A percentile compares a stretch with the other conserved stretches of the same genome.
Evolutionary conservation across 2,329 filamentous ascomycete species (phyloP).

Genomic region (Fusarium phyllophilum): DNA sequence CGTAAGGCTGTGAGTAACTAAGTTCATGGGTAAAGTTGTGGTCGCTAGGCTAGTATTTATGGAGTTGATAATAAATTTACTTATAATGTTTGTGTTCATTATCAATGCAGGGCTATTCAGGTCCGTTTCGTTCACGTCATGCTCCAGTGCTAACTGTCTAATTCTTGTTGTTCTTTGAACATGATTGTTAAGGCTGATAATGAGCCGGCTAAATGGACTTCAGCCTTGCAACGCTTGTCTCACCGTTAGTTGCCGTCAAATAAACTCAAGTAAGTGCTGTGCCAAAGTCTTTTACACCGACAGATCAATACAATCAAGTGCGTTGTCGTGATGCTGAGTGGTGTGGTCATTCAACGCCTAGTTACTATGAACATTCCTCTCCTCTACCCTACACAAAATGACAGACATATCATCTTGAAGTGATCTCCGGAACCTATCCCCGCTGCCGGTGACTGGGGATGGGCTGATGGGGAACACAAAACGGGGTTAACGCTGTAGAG

Average conservation of each 20-base stretch:
- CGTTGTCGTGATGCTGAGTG: not conserved
- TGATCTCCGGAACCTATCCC: conserved; percentile 32
- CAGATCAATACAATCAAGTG: no score
- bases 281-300: not conserved
- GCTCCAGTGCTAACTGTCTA: no score
- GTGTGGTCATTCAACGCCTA: not conserved
- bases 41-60: not conserved
- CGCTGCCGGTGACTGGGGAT: conserved; percentile 30
- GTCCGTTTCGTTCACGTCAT: no score
- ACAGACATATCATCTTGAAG: conserved; percentile 1
- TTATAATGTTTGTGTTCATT: no score
- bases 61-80: not conserved
- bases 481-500: conserved; percentile 16
- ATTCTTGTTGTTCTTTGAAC: not conserved
- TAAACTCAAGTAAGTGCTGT: not conserved
- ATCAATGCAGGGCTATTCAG: no score
- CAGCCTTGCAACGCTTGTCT: not conserved
- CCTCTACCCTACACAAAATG: conserved; percentile 23
- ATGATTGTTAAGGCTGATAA: not conserved
- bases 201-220: not conserved
- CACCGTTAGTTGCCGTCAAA: not conserved
- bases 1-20: not conserved
- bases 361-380: not conserved
- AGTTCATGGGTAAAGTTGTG: not conserved
- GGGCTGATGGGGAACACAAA: conserved; percentile 15